These are phyloP conservation scores for Iris macrosiphon DNA, from an alignment of 106 monocot species.

Conservation along the genomic window DNA sequence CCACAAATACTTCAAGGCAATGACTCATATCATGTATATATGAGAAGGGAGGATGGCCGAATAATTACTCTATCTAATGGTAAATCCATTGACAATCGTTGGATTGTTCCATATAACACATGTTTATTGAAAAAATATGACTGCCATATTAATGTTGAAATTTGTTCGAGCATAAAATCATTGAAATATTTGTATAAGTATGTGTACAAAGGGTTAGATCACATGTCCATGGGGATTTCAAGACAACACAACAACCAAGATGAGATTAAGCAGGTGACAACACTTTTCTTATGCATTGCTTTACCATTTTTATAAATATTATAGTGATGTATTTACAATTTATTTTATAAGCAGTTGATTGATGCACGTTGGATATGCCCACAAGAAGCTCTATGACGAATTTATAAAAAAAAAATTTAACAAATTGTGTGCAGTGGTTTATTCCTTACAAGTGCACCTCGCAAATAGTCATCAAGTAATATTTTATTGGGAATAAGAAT, in stretches of 20 bases:
- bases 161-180: neutral
- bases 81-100: neutral
- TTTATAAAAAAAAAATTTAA: neutral
- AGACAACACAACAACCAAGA: neutral
- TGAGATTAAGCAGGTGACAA: neutral
- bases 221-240: neutral
- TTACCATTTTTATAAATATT: no score
- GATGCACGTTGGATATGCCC: neutral
- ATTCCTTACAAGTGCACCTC: no score
- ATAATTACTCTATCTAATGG: neutral
- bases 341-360: no score
- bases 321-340: no score
- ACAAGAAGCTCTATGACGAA: neutral
- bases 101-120: conserved; percentile 2
- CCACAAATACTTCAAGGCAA: neutral
- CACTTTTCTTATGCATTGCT: no score
- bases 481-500: no score
- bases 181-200: neutral
- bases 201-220: neutral
- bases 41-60: neutral
- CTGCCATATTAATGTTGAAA: conserved; percentile 13
- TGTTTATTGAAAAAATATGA: neutral
- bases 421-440: neutral
- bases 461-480: no score
- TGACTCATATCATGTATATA: conserved; percentile 4